phyloP scores from a whole-genome alignment of 306 rosid genomes.

The Rubus parviflorus region DNA sequence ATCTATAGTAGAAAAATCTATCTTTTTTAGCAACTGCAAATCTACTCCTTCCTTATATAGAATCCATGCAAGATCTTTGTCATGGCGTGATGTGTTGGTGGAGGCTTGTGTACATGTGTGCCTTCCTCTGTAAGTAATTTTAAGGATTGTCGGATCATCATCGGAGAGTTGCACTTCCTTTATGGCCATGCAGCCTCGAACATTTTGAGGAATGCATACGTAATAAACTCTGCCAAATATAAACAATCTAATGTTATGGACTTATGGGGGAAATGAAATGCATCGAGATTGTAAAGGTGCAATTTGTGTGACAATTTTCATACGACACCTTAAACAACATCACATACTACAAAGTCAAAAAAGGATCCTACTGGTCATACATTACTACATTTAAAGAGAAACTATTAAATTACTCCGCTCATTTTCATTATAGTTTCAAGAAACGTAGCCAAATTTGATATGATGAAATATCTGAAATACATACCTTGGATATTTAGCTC shows the following conservation, averaged over 20 bases:
- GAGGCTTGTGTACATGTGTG: slow-evolving; percentile 41
- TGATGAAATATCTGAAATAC: too few species aligned
- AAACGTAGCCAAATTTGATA: too few species aligned
- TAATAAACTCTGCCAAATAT: slow-evolving; percentile 34
- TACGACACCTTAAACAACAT: too few species aligned
- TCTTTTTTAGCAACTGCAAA: neutral
- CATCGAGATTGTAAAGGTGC: too few species aligned
- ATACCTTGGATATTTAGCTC: slow-evolving; percentile 72
- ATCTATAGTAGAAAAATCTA: too few species aligned
- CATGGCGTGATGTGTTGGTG: slow-evolving; percentile 19
- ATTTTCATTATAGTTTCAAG: too few species aligned
- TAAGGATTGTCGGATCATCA: slow-evolving; percentile 22
- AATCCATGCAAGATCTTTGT: slow-evolving; percentile 15
- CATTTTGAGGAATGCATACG: slow-evolving; percentile 33
- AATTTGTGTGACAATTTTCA: too few species aligned
- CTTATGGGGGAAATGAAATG: neutral
- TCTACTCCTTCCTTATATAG: neutral
- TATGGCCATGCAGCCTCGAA: slow-evolving; percentile 33
- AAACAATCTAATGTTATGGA: neutral
- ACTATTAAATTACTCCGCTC: too few species aligned
- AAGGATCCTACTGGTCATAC: too few species aligned
- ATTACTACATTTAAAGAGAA: too few species aligned
- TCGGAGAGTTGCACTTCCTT: slow-evolving; percentile 41
- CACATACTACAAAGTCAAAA: too few species aligned
- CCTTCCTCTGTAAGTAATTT: slow-evolving; percentile 32